Evolutionary conservation across 2,329 filamentous ascomycete species (phyloP).

Genomic region (Penicillium psychrosexuale): DNA sequence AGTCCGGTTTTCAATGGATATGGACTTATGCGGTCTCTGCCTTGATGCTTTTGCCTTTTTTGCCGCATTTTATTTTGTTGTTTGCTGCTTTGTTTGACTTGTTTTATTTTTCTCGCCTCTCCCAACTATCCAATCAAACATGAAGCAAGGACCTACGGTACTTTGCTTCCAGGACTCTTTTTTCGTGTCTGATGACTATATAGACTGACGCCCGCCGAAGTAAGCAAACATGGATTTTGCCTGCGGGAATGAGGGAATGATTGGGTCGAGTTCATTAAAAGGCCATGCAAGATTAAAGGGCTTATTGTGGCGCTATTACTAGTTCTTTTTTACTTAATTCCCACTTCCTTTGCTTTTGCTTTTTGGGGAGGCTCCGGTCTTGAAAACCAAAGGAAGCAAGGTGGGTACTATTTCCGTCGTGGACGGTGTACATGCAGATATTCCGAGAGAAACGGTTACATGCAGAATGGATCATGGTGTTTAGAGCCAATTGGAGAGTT

Average conservation of each 20-base stretch:
- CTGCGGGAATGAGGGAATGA: background rate
- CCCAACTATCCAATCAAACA: background rate
- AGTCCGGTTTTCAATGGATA: slow-evolving; percentile 10
- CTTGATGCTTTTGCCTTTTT: background rate
- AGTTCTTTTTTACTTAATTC: background rate
- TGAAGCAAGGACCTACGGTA: background rate
- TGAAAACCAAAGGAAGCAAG: slow-evolving; percentile 6
- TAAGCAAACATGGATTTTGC: background rate
- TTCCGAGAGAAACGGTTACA: slow-evolving; percentile 3
- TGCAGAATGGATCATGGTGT: slow-evolving; percentile 4
- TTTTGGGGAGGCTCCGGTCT: slow-evolving; percentile 7
- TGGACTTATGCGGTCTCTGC: background rate
- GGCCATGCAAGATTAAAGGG: slow-evolving; percentile 1
- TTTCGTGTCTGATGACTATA: background rate
- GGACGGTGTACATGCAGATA: background rate
- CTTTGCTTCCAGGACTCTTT: background rate
- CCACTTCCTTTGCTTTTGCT: background rate
- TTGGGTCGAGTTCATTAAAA: background rate
- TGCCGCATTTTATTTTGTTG: background rate
- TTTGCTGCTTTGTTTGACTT: background rate
- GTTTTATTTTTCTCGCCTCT: background rate
- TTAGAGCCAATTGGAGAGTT: slow-evolving; percentile 1
- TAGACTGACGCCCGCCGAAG: background rate
- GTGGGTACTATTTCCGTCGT: background rate
- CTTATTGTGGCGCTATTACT: background rate